These are phyloP conservation scores for Candida sanyaensis DNA, from an alignment of 1,139 yeast species.

Conservation along the genomic window DNA sequence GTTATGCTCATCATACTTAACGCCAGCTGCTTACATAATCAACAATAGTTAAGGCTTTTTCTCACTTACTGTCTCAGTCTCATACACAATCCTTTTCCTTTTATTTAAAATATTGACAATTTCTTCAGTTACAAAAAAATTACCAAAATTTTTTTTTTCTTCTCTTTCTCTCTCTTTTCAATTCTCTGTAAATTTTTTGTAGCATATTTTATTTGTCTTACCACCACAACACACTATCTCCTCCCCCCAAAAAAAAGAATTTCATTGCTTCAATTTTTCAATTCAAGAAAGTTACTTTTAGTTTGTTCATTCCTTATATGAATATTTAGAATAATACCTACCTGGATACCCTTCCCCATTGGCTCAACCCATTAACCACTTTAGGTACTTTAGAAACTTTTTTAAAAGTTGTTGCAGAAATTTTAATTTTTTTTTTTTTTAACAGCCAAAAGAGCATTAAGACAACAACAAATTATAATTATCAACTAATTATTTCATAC, in stretches of 20 bases:
- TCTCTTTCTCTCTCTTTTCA: neutral
- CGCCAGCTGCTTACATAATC: neutral
- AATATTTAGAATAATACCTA: neutral
- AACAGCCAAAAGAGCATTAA: slow-evolving; percentile 1
- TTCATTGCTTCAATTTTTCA: too few species aligned
- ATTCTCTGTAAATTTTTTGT: neutral
- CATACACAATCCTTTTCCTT: slow-evolving; percentile 49
- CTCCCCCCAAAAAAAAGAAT: neutral
- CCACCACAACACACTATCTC: neutral
- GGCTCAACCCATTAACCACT: slow-evolving; percentile 4
- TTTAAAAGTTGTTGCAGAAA: slow-evolving; percentile 1
- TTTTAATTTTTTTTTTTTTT: slow-evolving; percentile 1
- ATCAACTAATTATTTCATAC: slow-evolving; percentile 1
- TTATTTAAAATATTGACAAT: neutral
- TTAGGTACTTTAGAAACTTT: neutral
- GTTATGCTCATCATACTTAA: neutral
- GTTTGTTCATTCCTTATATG: neutral
- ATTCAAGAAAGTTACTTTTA: too few species aligned
- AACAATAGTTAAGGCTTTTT: neutral
- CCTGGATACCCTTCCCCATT: neutral
- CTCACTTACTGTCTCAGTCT: slow-evolving; percentile 12
- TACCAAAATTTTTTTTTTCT: neutral
- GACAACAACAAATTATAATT: neutral
- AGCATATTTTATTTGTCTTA: neutral
- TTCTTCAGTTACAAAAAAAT: neutral